Percentiles rank a stretch among this genome's conserved stretches.
phyloP scores from a whole-genome alignment of 163 green algal genomes.

The Coccomyxa subellipsoidea region DNA sequence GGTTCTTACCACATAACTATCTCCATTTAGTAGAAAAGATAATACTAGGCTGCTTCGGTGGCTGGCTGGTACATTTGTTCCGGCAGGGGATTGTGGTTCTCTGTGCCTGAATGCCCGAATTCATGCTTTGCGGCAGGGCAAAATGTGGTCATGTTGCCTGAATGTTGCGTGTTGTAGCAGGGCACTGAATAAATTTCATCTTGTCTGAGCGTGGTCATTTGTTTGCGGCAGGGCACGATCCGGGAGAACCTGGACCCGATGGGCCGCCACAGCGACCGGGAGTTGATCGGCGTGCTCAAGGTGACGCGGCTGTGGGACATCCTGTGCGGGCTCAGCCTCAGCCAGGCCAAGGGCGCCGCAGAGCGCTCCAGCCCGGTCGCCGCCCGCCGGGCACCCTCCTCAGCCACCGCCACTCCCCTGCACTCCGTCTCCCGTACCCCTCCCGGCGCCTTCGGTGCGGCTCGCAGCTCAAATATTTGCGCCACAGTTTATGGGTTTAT shows the following conservation, averaged over 20 bases:
- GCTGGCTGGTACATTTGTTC: too few species aligned
- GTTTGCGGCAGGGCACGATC: constrained; percentile 41
- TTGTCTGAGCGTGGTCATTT: background rate
- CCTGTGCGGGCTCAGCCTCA: constrained; percentile 30
- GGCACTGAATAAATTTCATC: too few species aligned
- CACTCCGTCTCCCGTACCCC: background rate
- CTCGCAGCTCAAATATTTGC: too few species aligned
- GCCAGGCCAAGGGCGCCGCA: constrained; percentile 7
- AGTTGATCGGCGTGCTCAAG: constrained; percentile 41
- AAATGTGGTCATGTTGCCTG: too few species aligned
- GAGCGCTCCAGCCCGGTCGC: background rate
- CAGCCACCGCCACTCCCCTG: background rate
- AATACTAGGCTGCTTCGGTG: too few species aligned
- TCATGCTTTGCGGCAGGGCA: too few species aligned
- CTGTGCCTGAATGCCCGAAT: too few species aligned
- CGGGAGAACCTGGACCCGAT: constrained; percentile 72
- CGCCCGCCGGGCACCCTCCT: background rate
- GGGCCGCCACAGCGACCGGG: constrained; percentile 19
- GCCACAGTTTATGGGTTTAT: too few species aligned
- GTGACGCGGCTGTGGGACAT: constrained; percentile 42
- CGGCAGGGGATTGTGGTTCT: too few species aligned
- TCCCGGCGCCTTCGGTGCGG: background rate
- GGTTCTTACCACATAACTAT: too few species aligned
- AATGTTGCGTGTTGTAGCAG: too few species aligned
- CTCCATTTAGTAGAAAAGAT: too few species aligned